Evolutionary conservation across 257 asterid genomes (phyloP).

Genomic region (Penstemon newberryi): DNA sequence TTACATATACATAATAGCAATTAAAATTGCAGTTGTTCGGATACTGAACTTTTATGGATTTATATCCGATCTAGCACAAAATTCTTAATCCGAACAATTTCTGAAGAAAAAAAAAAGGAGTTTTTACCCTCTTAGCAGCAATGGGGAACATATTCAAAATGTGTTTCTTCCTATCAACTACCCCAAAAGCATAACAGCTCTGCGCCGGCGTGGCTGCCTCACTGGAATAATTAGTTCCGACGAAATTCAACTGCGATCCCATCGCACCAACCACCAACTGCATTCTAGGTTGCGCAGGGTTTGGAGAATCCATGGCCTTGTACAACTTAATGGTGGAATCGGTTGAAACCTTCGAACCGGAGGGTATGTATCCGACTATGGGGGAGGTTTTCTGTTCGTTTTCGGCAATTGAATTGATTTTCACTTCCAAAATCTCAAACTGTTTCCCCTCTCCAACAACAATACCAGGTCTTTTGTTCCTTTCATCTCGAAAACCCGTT

Average conservation of each 20-base stretch:
- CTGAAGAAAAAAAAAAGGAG: background rate
- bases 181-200: constrained; percentile 67
- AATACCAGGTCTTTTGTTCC: no score
- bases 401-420: constrained; percentile 38
- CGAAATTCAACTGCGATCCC: constrained; percentile 57
- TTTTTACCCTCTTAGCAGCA: constrained; percentile 55
- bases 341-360: constrained; percentile 40
- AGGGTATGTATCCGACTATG: constrained; percentile 63
- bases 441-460: no score
- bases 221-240: constrained; percentile 73
- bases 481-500: no score
- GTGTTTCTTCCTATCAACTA: constrained; percentile 59
- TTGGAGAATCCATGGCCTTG: constrained; percentile 32
- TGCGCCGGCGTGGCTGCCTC: constrained; percentile 67
- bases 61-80: no score
- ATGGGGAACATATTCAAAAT: constrained; percentile 66
- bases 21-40: no score
- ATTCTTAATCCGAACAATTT: no score
- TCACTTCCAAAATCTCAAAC: constrained; percentile 18
- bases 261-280: constrained; percentile 59
- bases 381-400: constrained; percentile 45
- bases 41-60: no score
- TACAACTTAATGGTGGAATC: constrained; percentile 42
- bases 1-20: no score
- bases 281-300: constrained; percentile 49